Evolutionary conservation across 805 yeast species (phyloP).

Genomic region (Yarrowia bubula): DNA sequence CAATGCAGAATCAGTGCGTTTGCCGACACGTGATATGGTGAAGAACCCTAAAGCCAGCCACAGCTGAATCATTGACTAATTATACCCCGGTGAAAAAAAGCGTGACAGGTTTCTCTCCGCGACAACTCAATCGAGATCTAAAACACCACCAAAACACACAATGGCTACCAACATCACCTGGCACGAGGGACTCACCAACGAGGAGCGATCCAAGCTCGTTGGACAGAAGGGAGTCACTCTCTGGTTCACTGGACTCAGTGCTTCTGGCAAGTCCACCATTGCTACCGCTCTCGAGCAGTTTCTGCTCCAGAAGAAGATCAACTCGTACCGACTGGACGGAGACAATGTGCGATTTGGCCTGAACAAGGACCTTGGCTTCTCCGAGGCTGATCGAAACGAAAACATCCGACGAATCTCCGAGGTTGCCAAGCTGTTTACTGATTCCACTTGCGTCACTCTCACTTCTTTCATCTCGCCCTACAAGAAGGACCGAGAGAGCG

Average conservation of each 20-base stretch:
- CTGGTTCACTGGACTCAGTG: constrained; percentile 95
- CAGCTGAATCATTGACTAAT: not conserved
- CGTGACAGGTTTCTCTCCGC: not conserved
- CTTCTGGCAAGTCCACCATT: constrained; percentile 91
- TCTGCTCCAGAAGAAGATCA: constrained; percentile 63
- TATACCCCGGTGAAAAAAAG: not conserved
- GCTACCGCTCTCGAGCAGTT: constrained; percentile 92
- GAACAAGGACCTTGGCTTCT: constrained; percentile 91
- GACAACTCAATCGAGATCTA: constrained; percentile 13
- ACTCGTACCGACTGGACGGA: constrained; percentile 84
- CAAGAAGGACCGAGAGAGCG: constrained; percentile 75
- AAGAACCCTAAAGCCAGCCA: constrained; percentile 21
- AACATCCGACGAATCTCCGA: constrained; percentile 93
- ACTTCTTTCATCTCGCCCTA: constrained; percentile 95
- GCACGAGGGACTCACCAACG: constrained; percentile 86
- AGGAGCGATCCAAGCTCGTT: constrained; percentile 68
- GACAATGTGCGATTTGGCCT: constrained; percentile 93
- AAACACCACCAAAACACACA: constrained; percentile 28
- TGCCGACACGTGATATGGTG: constrained; percentile 19
- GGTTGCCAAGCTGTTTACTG: constrained; percentile 91
- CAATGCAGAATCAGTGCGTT: constrained; percentile 5
- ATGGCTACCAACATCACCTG: constrained; percentile 97
- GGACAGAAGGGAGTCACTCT: constrained; percentile 85
- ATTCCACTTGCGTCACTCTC: constrained; percentile 80
- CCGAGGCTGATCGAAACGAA: constrained; percentile 88